Percentiles rank a stretch among this genome's conserved stretches.
phyloP scores from a whole-genome alignment of 345 rosid genomes.

The Erysimum cheiranthoides region DNA sequence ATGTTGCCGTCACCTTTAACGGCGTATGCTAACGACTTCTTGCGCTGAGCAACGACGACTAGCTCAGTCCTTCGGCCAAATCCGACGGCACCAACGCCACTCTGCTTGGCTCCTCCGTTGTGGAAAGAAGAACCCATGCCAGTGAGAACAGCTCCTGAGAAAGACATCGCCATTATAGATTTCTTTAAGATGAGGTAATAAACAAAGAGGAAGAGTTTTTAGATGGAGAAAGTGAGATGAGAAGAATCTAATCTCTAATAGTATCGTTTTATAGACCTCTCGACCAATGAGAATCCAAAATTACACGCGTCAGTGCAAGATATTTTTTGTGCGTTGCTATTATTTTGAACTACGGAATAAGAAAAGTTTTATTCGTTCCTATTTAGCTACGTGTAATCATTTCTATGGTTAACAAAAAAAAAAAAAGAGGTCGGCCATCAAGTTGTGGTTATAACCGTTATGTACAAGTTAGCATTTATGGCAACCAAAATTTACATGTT shows the following conservation, averaged over 20 bases:
- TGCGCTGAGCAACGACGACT: conserved; percentile 31
- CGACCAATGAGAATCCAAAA: neutral
- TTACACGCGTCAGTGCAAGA: conserved; percentile 16
- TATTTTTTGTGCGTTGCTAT: neutral
- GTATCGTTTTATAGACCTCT: conserved; percentile 16
- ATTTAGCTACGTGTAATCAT: conserved; percentile 19
- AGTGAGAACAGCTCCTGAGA: conserved; percentile 39
- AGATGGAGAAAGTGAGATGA: conserved; percentile 29
- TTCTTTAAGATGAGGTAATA: neutral
- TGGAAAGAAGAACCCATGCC: conserved; percentile 32
- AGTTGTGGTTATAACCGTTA: conserved; percentile 32
- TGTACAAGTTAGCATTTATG: conserved; percentile 20
- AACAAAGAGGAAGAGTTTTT: neutral
- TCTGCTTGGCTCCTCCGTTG: conserved; percentile 14
- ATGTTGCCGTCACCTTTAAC: conserved; percentile 35
- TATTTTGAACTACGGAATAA: neutral
- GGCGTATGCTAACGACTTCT: conserved; percentile 41
- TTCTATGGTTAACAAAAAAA: conserved; percentile 4
- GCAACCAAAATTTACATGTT: conserved; percentile 6
- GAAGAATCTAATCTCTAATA: conserved; percentile 8
- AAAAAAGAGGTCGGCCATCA: conserved; percentile 43
- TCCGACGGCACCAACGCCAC: neutral
- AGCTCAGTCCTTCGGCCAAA: conserved; percentile 31
- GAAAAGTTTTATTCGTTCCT: conserved; percentile 9
- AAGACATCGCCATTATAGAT: conserved; percentile 39